Evolutionary conservation across 768 basidiomycete species (phyloP), one percentile per base, ranked within the genome.

Genomic region (Ramaria rubella): DNA sequence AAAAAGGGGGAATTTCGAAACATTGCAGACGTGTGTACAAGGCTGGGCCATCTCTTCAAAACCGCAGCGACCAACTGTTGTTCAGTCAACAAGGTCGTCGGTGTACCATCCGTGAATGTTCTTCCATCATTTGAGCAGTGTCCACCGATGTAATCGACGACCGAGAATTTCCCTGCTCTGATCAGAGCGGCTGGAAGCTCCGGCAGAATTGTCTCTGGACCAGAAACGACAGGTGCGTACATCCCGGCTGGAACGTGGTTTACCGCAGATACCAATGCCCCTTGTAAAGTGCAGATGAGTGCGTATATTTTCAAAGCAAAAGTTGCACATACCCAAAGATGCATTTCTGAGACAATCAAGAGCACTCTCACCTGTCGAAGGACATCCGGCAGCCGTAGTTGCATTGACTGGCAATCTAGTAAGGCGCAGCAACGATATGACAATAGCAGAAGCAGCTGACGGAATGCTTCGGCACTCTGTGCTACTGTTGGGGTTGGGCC

Each of bases 61-160:
- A 62, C 72, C 64, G 7, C 68, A n/a, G 61, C 59, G 14, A 70
- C 65, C 8, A 75, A 63, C 55, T 77, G 73, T 3, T 71, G 72
- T n/a, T 75, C 74, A 3, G 73, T 73, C 6, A 68, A 60, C 42
- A 75, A 72, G 4, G 73, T 66, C 4, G 62, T 61, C 0, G 76
- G 74, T 24, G 62, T 64, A 14, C 72, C 73, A 14, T 64, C 69
- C 5, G 70, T 73, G 54, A 76, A 76, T 4, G 73, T 73, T 30
- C 68, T 71, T 5, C 75, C 73, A 52, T 77, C 75, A 17, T 73
- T 73, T 0, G 73, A 72, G 52, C 74, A 75, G 56, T 76, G 75
- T 5, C 74, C 74, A n/a, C 69, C 74, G 7, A 71, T 62, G 36
- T 71, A 69, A 8, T 74, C 70, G 1, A 74, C 69, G 8, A 61